Evolutionary conservation across 768 basidiomycete genomes (phyloP).

Genomic region (Tylopilus balloui): DNA sequence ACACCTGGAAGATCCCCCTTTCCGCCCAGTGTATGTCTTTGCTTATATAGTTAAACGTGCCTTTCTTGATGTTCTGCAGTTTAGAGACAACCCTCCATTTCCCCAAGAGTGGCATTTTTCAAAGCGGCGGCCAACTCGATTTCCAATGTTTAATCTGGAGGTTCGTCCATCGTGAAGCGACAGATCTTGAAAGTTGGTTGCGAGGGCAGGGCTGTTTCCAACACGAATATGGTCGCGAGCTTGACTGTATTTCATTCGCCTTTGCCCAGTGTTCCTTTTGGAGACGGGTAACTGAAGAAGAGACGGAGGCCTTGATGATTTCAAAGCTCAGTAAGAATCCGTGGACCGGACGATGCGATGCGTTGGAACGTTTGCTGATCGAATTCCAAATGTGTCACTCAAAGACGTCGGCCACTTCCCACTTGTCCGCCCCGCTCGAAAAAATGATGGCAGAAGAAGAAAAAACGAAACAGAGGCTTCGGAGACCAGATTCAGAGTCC

Average conservation of each 20-base stretch:
- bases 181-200: not conserved
- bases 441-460: not conserved
- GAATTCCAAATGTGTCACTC: not conserved
- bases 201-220: not conserved
- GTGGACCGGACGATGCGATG: slow-evolving; percentile 4
- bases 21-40: slow-evolving; percentile 2
- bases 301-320: not conserved
- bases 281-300: not conserved
- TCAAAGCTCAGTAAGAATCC: slow-evolving; percentile 1
- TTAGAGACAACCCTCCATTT: too few species aligned
- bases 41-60: too few species aligned
- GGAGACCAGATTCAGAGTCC: too few species aligned
- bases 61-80: slow-evolving; percentile 27
- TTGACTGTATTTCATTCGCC: not conserved
- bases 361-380: slow-evolving; percentile 1
- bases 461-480: not conserved
- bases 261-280: not conserved
- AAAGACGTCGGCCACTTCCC: not conserved
- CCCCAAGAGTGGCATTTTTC: too few species aligned
- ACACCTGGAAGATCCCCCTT: not conserved
- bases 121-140: too few species aligned
- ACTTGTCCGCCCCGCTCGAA: not conserved
- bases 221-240: not conserved
- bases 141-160: not conserved
- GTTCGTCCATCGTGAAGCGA: rapidly evolving